A percentile compares a stretch with the other conserved stretches of the same genome.
These are phyloP conservation scores for Macrolepiota albuminosa DNA, from an alignment of 768 basidiomycete species.

Conservation along the genomic window DNA sequence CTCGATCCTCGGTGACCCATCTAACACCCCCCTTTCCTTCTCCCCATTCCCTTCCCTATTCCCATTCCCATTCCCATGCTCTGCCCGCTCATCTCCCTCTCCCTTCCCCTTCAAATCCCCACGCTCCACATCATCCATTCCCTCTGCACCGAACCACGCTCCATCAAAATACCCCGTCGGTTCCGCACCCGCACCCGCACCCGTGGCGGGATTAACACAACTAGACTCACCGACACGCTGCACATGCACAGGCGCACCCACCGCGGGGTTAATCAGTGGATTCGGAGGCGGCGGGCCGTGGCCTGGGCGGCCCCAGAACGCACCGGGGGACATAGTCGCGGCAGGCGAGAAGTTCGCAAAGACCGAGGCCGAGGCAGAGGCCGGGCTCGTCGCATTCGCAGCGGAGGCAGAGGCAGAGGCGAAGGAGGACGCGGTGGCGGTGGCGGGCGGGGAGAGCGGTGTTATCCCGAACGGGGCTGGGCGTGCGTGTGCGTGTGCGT, in stretches of 20 bases:
- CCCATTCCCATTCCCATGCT: conserved; percentile 29
- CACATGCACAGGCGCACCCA: conserved; percentile 39
- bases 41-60: conserved; percentile 16
- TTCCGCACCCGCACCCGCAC: conserved; percentile 16
- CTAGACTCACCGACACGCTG: conserved; percentile 12
- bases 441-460: neutral
- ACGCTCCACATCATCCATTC: conserved; percentile 11
- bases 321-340: conserved; percentile 66
- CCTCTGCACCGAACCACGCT: conserved; percentile 26
- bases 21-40: neutral
- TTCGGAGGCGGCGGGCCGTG: conserved; percentile 28
- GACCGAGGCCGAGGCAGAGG: neutral
- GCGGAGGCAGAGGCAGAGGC: conserved; percentile 9
- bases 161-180: conserved; percentile 42
- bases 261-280: conserved; percentile 40
- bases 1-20: neutral
- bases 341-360: conserved; percentile 58
- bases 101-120: conserved; percentile 9
- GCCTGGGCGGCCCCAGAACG: conserved; percentile 51
- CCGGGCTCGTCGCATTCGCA: neutral
- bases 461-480: neutral
- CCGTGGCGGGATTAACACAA: neutral
- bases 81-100: conserved; percentile 15
- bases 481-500: too few species aligned
- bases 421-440: neutral